These are phyloP conservation scores for Rhodomyrtus psidioides DNA, from an alignment of 441 rosid species.

Conservation along the genomic window DNA sequence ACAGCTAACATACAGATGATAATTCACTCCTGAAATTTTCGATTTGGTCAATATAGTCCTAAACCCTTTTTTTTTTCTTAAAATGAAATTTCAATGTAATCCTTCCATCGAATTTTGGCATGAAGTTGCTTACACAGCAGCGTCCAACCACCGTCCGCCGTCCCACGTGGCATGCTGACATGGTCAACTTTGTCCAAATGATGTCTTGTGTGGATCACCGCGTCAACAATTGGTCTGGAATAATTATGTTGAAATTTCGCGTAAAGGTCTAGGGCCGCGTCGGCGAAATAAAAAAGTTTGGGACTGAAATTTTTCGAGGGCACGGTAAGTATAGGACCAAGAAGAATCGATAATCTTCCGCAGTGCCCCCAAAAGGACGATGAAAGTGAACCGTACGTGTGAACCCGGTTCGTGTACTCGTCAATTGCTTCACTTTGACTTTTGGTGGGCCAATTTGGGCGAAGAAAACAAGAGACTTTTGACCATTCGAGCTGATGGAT, in stretches of 20 bases:
- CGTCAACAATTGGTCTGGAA: too few species aligned
- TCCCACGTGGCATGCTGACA: background rate
- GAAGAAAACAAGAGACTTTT: background rate
- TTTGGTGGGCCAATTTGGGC: background rate
- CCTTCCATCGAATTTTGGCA: background rate
- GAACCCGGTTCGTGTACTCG: background rate
- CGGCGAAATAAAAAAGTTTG: background rate
- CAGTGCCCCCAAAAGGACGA: too few species aligned
- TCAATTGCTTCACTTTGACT: background rate
- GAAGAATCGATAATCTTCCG: too few species aligned
- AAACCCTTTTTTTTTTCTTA: background rate
- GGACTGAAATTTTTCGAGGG: background rate
- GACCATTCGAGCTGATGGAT: background rate
- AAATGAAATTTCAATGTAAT: background rate
- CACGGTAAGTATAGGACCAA: background rate
- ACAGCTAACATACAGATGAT: too few species aligned
- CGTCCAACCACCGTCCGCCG: accelerated
- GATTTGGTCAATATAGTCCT: background rate
- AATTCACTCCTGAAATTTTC: background rate
- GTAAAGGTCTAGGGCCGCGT: accelerated
- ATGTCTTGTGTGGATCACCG: background rate
- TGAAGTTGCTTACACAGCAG: background rate
- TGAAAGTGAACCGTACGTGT: too few species aligned
- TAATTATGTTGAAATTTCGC: background rate
- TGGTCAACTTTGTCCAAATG: background rate